Evolutionary conservation across 1,284 basidiomycete genomes (phyloP), one percentile per base, ranked within the genome.

Genomic region (Rhodotorula sp.): DNA sequence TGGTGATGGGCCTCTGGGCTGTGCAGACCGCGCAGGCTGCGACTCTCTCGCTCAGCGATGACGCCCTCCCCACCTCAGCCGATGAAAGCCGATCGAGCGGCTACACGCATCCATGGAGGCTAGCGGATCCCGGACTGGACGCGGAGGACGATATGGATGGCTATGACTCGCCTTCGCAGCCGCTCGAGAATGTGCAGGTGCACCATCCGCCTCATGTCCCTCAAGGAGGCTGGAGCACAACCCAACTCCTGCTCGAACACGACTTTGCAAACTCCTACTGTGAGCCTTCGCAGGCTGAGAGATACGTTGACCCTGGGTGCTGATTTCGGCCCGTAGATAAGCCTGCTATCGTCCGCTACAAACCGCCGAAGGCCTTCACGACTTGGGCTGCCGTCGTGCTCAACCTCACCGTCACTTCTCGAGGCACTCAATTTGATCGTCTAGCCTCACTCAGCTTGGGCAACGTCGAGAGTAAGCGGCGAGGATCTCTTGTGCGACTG

Each of bases 381-480:
- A 12, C 18, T 6, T 65, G 63, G 60, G 64, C 64, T 4, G 49
- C 49, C 6, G 30, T 69, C 42, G 48, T 62, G 20, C 42, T 69
- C 14, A 65, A 62, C 48, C 45, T 69, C 22, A 62, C 63, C 15
- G 68, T 65, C 17, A 65, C 63, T 46, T 61, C 63, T 10, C 69
- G 70, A 49, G 72, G 75, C 22, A 74, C 72, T 10, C 75, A 77
- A 59, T 77, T 72, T 29, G 75, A 77, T 57, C 64, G 75, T 0
- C 66, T 77, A 1, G 71, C 63, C 3, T 72, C 74, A 22, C 26
- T 73, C 26, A 70, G 69, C 26, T 55, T 77, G 0, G 62, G 46
- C 17, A 62, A 71, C 12, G 71, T 73, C 45, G 74, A 73, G 24
- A 66, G 72, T 69, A 58, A 37, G 72, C 15, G 18, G 29, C 24